Conservation (phyloP, 1,284 basidiomycete genomes). For the Irpex sp. region DNA sequence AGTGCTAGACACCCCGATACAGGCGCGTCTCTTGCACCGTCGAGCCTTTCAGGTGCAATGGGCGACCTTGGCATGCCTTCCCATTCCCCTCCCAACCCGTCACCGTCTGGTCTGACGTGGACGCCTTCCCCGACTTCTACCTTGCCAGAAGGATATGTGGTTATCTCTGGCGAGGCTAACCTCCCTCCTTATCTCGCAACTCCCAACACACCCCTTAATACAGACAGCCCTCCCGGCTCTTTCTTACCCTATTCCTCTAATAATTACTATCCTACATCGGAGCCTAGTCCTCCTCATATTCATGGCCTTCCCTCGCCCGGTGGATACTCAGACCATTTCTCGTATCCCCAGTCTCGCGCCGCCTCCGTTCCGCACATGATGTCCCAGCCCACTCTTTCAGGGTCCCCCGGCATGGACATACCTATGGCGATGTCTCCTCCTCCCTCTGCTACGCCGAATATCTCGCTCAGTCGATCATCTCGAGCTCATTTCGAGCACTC, state of each 20-base stretch:
- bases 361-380: constrained; percentile 11
- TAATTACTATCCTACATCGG: constrained; percentile 23
- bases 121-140: constrained; percentile 15
- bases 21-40: constrained; percentile 37
- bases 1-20: constrained; percentile 12
- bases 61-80: constrained; percentile 45
- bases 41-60: constrained; percentile 62
- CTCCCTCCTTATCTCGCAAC: constrained; percentile 13
- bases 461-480: constrained; percentile 20
- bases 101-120: constrained; percentile 31
- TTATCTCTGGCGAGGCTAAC: constrained; percentile 7
- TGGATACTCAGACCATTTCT: constrained; percentile 23
- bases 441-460: constrained; percentile 17
- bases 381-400: constrained; percentile 11
- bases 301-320: constrained; percentile 19
- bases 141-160: constrained; percentile 8
- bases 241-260: constrained; percentile 20
- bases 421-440: constrained; percentile 22
- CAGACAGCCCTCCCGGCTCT: constrained; percentile 11
- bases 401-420: constrained; percentile 14
- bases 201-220: constrained; percentile 13
- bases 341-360: constrained; percentile 19
- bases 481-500: constrained; percentile 18
- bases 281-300: constrained; percentile 16
- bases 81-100: constrained; percentile 29